phyloP scores from a whole-genome alignment of 768 basidiomycete genomes.

The Lentinula detonsa region DNA sequence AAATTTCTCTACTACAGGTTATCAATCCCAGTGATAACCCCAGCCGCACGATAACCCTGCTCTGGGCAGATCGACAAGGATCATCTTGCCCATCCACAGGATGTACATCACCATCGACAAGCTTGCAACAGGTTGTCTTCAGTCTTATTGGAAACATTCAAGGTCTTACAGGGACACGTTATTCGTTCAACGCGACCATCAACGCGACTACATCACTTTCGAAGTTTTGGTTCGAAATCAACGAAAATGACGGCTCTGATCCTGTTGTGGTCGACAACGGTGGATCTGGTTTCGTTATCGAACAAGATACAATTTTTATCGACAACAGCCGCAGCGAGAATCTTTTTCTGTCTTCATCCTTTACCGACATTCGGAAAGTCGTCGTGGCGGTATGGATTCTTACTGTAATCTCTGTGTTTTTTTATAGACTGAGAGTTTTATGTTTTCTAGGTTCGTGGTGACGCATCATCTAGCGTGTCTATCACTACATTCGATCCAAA shows the following conservation, averaged over 20 bases:
- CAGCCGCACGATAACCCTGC: background rate
- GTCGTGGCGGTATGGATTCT: background rate
- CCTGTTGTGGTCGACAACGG: slow-evolving; percentile 32
- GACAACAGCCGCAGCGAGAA: slow-evolving; percentile 7
- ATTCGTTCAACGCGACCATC: slow-evolving; percentile 28
- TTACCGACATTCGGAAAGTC: background rate
- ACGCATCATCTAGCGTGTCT: background rate
- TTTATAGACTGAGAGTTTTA: background rate
- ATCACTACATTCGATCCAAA: background rate
- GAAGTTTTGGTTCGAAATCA: slow-evolving; percentile 44
- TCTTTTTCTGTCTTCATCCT: background rate
- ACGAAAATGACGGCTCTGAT: slow-evolving; percentile 35
- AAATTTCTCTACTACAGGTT: background rate
- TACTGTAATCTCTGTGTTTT: background rate
- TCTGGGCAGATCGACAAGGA: background rate
- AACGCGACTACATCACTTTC: slow-evolving; percentile 33
- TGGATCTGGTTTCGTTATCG: slow-evolving; percentile 33
- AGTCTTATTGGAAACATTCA: slow-evolving; percentile 26
- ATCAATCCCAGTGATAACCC: background rate
- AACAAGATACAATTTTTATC: slow-evolving; percentile 38
- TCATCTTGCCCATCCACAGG: background rate
- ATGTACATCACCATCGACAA: background rate
- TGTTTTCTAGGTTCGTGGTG: background rate
- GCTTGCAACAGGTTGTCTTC: background rate
- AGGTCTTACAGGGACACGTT: slow-evolving; percentile 20